A percentile compares a stretch with the other conserved stretches of the same genome.
Evolutionary conservation across 768 basidiomycete species (phyloP).

Genomic region (Boletus huronensis): DNA sequence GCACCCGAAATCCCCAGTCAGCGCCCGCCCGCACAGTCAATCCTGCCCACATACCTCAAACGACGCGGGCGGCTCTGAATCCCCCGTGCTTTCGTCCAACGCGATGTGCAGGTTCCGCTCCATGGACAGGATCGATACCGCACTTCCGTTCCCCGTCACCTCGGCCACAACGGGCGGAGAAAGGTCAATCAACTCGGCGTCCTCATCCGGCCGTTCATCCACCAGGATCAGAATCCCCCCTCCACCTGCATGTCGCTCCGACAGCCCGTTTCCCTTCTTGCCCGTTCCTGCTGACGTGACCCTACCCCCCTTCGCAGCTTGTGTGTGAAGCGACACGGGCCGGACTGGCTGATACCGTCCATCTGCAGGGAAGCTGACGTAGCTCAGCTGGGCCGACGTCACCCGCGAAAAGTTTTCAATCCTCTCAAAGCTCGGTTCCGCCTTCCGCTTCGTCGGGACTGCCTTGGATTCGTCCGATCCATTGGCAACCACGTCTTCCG

Average conservation of each 20-base stretch:
- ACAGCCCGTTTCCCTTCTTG: slow-evolving; percentile 33
- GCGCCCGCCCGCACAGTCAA: slow-evolving; percentile 4
- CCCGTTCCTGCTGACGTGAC: slow-evolving; percentile 19
- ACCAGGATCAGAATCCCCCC: slow-evolving; percentile 85
- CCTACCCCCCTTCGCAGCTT: slow-evolving; percentile 35
- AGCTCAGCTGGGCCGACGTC: slow-evolving; percentile 81
- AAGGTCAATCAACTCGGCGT: slow-evolving; percentile 70
- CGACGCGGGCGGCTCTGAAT: slow-evolving; percentile 70
- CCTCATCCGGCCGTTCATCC: slow-evolving; percentile 68
- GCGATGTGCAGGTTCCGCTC: slow-evolving; percentile 51
- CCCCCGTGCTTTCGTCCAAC: slow-evolving; percentile 65
- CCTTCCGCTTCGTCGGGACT: slow-evolving; percentile 53
- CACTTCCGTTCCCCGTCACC: slow-evolving; percentile 26
- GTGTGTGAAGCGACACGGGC: slow-evolving; percentile 53
- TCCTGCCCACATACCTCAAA: slow-evolving; percentile 66
- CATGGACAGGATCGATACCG: slow-evolving; percentile 27
- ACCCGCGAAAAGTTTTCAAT: slow-evolving; percentile 90
- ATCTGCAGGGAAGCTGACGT: slow-evolving; percentile 76
- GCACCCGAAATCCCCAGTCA: slow-evolving; percentile 14
- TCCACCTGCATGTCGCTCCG: slow-evolving; percentile 70
- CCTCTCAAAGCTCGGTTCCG: slow-evolving; percentile 72
- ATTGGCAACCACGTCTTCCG: slow-evolving; percentile 54
- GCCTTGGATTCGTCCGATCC: slow-evolving; percentile 54
- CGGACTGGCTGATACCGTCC: slow-evolving; percentile 89
- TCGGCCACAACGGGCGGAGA: slow-evolving; percentile 36